Evolutionary conservation across 129 eudicot species (phyloP), one percentile per base, ranked within the genome.

Genomic region (Tagetes erecta): DNA sequence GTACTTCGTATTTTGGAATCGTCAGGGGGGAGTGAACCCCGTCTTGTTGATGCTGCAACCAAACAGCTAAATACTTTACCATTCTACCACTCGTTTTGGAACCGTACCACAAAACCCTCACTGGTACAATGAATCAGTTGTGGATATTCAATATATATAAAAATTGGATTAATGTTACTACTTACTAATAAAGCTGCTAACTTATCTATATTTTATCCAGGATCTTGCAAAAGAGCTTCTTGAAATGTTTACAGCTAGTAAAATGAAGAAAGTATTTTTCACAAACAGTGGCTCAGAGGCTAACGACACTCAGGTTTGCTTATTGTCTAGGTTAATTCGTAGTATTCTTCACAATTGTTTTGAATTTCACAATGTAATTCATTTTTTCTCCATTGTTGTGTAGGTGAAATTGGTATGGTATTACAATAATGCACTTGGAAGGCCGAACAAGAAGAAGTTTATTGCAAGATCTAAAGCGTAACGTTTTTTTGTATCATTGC

Each of bases 341-440:
- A 64, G 13, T 47, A n/a, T 14, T 64, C 5, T 45, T 74, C 39
- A 12, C 45, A 55, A 47, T 0, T 4, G 55, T 56, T 35, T 9
- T 34, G 11, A 55, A 2, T 57, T 68, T 46, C 11, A 64, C 51
- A 50, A 35, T 3, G 67, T 33, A 33, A 63, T 56, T 13, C 37
- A 8, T 55, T 55, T 71, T 27, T 64, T 60, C 55, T 12, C 51
- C 36, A 4, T 67, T 77, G 42, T 59, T 87, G 80, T 87, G 80
- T 67, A 92, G 98, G 98, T 92, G 84, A 92, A 92, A 85, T 82
- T 92, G 67, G 98, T 89, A 37, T 92, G 98, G 98, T 92, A 92
- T 81, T 92, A 92, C 79, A 89, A 92, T 83, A 92, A 92, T 64
- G 98, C 98, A 46, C 95, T 87, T 65, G 96, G 96, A 71, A 89